A percentile compares a stretch with the other conserved stretches of the same genome.
Evolutionary conservation across 1,284 basidiomycete species (phyloP).

Genomic region (Sanguinoderma infundibulare): DNA sequence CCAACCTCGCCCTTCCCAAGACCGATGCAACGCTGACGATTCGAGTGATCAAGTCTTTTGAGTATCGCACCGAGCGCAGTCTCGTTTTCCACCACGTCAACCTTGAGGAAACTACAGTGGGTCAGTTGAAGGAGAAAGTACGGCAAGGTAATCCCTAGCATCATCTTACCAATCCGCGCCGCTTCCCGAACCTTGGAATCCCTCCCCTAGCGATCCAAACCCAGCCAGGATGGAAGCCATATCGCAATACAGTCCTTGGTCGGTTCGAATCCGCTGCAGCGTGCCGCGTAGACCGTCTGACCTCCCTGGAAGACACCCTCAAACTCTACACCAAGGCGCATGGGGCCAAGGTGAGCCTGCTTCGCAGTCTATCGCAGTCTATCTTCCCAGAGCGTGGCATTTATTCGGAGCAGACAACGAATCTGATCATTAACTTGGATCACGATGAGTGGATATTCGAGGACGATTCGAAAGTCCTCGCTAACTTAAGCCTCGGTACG

Average conservation of each 20-base stretch:
- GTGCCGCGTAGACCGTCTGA: background rate
- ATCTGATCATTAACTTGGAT: slow-evolving; percentile 95
- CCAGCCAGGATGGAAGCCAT: slow-evolving; percentile 86
- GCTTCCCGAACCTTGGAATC: background rate
- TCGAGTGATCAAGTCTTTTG: slow-evolving; percentile 94
- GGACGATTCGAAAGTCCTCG: slow-evolving; percentile 68
- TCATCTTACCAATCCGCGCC: slow-evolving; percentile 9
- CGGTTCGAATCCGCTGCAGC: slow-evolving; percentile 16
- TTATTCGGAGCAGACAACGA: slow-evolving; percentile 69
- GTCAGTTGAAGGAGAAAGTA: slow-evolving; percentile 73
- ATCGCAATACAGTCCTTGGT: slow-evolving; percentile 76
- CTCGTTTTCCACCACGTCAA: slow-evolving; percentile 86
- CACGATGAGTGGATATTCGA: slow-evolving; percentile 91
- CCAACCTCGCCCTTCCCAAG: slow-evolving; percentile 69
- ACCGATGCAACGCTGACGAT: slow-evolving; percentile 86
- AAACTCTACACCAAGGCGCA: slow-evolving; percentile 96
- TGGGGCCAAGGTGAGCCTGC: slow-evolving; percentile 79
- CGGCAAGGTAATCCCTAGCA: slow-evolving; percentile 54
- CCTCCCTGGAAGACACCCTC: slow-evolving; percentile 72
- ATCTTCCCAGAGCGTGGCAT: background rate
- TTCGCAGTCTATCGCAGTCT: background rate
- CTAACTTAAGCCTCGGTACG: slow-evolving; percentile 77
- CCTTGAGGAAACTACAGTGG: slow-evolving; percentile 79
- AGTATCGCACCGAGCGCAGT: slow-evolving; percentile 88
- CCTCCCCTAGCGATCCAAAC: slow-evolving; percentile 63